Conservation (phyloP, 805 yeast genomes). For the Saccharomyces mikatae region DNA sequence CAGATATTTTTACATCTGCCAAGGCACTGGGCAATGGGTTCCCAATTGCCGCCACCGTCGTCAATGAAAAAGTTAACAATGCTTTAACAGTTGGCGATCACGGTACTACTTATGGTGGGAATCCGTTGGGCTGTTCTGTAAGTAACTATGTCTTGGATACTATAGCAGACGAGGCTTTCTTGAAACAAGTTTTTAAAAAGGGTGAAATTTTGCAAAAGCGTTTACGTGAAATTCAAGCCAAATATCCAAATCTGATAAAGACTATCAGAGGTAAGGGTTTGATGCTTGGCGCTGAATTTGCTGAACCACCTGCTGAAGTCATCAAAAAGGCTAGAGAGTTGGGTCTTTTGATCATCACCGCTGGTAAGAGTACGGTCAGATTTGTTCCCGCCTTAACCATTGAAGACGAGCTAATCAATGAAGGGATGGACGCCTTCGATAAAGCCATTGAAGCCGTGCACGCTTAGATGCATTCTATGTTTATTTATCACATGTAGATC, state of each 20-base stretch:
- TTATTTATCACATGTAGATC: neutral
- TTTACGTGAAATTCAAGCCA: conserved; percentile 42
- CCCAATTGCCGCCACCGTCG: conserved; percentile 92
- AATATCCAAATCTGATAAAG: conserved; percentile 52
- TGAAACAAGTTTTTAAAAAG: conserved; percentile 51
- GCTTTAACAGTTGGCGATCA: conserved; percentile 85
- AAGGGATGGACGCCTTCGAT: conserved; percentile 67
- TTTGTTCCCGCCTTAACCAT: conserved; percentile 89
- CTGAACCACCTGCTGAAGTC: conserved; percentile 52
- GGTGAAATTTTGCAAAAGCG: conserved; percentile 48
- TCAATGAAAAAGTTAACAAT: conserved; percentile 68
- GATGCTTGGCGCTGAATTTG: conserved; percentile 74
- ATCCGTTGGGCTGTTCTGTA: conserved; percentile 81
- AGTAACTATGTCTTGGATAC: conserved; percentile 68
- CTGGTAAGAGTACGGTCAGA: conserved; percentile 86
- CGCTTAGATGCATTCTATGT: conserved; percentile 3
- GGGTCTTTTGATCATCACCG: conserved; percentile 80
- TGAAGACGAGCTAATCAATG: conserved; percentile 54
- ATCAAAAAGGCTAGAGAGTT: conserved; percentile 63
- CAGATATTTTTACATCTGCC: conserved; percentile 90
- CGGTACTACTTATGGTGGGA: conserved; percentile 97
- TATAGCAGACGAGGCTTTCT: conserved; percentile 53
- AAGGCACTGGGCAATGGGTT: conserved; percentile 95
- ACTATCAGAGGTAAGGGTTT: conserved; percentile 86
- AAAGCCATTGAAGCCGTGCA: conserved; percentile 33